phyloP scores from a whole-genome alignment of 169 alveolate species.

The Cryptosporidium ubiquitum region DNA sequence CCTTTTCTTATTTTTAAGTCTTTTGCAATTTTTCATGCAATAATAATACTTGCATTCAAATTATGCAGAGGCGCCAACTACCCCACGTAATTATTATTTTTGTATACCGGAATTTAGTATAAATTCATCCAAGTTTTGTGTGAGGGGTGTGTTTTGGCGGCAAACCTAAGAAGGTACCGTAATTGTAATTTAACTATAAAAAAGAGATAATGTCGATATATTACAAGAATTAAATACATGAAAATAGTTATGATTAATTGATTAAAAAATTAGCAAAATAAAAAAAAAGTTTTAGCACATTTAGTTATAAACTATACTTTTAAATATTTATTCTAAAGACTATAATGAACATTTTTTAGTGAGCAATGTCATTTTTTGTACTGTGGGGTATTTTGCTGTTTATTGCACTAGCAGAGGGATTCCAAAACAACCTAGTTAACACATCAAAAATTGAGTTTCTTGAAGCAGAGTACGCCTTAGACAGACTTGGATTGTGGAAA shows the following conservation, averaged over 20 bases:
- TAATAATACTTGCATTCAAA: neutral
- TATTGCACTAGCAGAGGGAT: neutral
- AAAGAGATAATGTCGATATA: constrained; percentile 1
- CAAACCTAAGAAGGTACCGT: neutral
- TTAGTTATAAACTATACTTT: neutral
- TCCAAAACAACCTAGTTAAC: neutral
- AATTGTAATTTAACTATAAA: neutral
- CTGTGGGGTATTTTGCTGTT: constrained; percentile 2
- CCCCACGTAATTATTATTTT: constrained; percentile 20
- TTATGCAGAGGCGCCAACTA: constrained; percentile 38
- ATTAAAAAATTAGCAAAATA: neutral
- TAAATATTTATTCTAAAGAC: neutral
- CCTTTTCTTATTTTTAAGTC: constrained; percentile 1
- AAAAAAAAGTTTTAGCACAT: neutral
- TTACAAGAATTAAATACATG: neutral
- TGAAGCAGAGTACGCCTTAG: constrained; percentile 15
- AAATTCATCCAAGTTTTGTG: neutral
- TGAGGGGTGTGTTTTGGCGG: constrained; percentile 2
- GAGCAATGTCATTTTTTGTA: neutral
- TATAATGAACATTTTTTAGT: neutral
- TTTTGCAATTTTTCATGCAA: constrained; percentile 7
- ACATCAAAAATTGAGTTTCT: neutral
- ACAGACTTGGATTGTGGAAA: constrained; percentile 32
- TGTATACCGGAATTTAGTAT: neutral
- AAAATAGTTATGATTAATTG: neutral